Evolutionary conservation across 2,329 filamentous ascomycete species (phyloP).

Genomic region (Aspergillus felis): DNA sequence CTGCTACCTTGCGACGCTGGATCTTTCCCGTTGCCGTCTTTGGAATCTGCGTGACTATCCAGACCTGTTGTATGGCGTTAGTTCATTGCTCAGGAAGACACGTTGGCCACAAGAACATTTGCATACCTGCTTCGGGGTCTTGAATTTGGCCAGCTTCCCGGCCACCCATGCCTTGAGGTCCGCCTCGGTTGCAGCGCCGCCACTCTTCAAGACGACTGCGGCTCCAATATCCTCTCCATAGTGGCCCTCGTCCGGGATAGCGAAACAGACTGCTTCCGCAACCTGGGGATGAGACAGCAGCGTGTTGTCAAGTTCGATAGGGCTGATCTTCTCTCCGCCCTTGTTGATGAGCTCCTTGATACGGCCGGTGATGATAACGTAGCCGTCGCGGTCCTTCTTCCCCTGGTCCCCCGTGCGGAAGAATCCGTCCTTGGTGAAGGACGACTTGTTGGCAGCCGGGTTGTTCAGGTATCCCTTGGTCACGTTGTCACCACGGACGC

Average conservation of each 20-base stretch:
- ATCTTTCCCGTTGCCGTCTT: conserved; percentile 93
- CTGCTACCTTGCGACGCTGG: conserved; percentile 79
- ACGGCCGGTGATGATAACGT: conserved; percentile 80
- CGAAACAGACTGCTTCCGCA: conserved; percentile 77
- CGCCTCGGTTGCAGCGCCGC: conserved; percentile 52
- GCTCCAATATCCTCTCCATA: conserved; percentile 80
- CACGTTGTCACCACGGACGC: conserved; percentile 76
- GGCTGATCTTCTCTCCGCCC: conserved; percentile 84
- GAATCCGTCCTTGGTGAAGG: conserved; percentile 72
- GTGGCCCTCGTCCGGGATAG: conserved; percentile 69
- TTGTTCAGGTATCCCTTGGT: conserved; percentile 86
- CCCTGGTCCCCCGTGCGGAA: conserved; percentile 89
- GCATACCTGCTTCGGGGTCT: conserved; percentile 72
- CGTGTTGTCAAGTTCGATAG: conserved; percentile 82
- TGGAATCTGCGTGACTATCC: conserved; percentile 79
- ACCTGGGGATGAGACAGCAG: conserved; percentile 69
- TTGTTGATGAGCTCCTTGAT: conserved; percentile 93
- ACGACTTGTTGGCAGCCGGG: conserved; percentile 66
- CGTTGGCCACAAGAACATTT: not conserved
- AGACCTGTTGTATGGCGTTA: conserved; percentile 51
- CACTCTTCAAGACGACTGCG: conserved; percentile 69
- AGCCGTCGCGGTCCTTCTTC: conserved; percentile 73
- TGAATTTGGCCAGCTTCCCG: conserved; percentile 74
- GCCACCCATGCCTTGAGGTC: conserved; percentile 66
- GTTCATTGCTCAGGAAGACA: conserved; percentile 6